Conservation (phyloP, 2,329 filamentous ascomycete species). For the Sporothrix curviconia region DNA sequence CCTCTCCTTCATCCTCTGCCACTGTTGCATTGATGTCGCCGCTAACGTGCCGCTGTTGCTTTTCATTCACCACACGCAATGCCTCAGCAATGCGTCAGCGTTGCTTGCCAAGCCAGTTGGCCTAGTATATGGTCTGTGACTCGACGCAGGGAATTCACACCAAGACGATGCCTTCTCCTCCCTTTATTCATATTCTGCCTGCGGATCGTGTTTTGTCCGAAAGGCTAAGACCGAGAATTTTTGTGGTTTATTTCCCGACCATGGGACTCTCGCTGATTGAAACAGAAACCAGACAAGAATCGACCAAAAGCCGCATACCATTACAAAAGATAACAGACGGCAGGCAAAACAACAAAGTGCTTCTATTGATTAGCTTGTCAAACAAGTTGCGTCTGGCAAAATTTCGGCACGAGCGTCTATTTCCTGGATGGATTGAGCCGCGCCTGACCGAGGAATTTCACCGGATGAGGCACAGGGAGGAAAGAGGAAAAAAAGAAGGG, state of each 20-base stretch:
- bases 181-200: no score
- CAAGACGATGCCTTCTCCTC: no score
- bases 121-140: no score
- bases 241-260: neutral
- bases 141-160: no score
- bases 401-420: neutral
- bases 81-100: neutral
- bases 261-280: no score
- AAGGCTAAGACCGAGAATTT: no score
- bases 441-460: conserved; percentile 2
- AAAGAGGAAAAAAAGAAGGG: neutral
- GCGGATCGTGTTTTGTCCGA: no score
- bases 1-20: neutral
- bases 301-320: neutral
- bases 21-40: neutral
- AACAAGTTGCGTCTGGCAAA: neutral
- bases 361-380: no score
- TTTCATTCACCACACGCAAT: neutral
- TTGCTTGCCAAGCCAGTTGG: neutral
- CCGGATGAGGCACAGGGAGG: neutral
- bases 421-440: neutral
- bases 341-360: no score
- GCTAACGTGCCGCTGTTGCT: neutral
- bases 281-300: neutral
- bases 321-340: no score